Percentiles rank a stretch among this genome's conserved stretches.
phyloP scores from a whole-genome alignment of 495 filamentous ascomycete species.

The Penicillium herquei region DNA sequence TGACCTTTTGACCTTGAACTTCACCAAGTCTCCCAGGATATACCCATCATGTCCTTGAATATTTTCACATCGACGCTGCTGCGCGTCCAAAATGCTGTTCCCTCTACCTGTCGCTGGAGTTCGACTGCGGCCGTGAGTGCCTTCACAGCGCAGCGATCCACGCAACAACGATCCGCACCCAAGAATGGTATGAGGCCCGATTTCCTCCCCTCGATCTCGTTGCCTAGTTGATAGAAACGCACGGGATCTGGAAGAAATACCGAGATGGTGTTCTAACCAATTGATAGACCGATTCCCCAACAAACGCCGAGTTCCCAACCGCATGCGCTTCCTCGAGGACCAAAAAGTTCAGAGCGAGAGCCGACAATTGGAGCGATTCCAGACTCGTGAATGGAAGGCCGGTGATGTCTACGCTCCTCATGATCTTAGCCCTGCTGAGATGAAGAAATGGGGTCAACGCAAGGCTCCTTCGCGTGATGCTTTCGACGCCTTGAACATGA shows the following conservation, averaged over 20 bases:
- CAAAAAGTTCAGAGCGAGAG: slow-evolving; percentile 40
- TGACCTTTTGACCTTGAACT: too few species aligned
- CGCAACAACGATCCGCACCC: background rate
- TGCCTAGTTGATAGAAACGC: too few species aligned
- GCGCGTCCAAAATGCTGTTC: slow-evolving; percentile 19
- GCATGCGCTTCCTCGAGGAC: slow-evolving; percentile 38
- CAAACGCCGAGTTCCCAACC: slow-evolving; percentile 31
- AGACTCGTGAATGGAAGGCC: slow-evolving; percentile 56
- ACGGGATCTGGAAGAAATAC: background rate
- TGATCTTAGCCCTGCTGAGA: slow-evolving; percentile 74
- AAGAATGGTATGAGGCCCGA: too few species aligned
- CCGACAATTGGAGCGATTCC: slow-evolving; percentile 35
- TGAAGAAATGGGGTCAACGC: slow-evolving; percentile 62
- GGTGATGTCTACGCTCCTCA: slow-evolving; percentile 91
- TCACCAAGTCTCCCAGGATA: background rate
- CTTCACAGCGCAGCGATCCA: slow-evolving; percentile 26
- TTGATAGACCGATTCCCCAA: background rate
- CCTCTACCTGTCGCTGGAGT: slow-evolving; percentile 39
- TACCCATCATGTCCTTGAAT: slow-evolving; percentile 30
- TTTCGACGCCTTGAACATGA: slow-evolving; percentile 76
- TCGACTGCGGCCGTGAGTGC: slow-evolving; percentile 36
- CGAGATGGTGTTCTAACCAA: slow-evolving; percentile 3
- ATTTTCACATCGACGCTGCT: slow-evolving; percentile 35
- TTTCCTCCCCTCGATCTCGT: too few species aligned
- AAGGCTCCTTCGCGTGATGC: slow-evolving; percentile 57